Conservation (phyloP, 495 filamentous ascomycete genomes). For the Penicillium ochrochloron region DNA sequence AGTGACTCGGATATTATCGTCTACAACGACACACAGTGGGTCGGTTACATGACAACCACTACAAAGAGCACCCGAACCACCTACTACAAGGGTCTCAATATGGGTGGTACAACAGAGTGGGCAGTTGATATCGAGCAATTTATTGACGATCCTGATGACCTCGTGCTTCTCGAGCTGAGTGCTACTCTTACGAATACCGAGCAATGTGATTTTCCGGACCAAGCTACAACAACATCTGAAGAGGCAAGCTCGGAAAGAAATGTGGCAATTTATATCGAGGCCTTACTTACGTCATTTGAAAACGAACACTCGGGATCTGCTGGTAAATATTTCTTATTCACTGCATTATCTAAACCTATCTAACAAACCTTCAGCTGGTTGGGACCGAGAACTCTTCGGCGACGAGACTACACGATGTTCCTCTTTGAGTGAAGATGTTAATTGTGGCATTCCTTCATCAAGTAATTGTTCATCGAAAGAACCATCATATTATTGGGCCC, state of each 20-base stretch:
- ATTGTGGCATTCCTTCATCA: no score
- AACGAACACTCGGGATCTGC: no score
- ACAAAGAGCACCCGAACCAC: background rate
- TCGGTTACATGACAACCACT: background rate
- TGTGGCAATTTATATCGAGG: background rate
- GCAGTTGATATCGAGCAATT: background rate
- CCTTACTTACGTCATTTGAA: background rate
- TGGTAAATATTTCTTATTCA: no score
- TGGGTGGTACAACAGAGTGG: background rate
- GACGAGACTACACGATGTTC: background rate
- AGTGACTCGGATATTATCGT: background rate
- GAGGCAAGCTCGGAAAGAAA: background rate
- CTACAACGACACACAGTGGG: background rate
- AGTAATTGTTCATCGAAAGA: no score
- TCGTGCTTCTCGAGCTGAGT: background rate
- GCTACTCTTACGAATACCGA: background rate
- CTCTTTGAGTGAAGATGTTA: background rate
- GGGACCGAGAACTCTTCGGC: background rate
- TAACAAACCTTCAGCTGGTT: background rate
- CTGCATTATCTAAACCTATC: background rate
- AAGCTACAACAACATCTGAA: no score
- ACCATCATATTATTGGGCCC: no score
- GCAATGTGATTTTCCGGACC: background rate
- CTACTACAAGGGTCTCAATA: background rate
- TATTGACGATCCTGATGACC: background rate